phyloP scores from a whole-genome alignment of 2,329 filamentous ascomycete species.

The Sarocladium brachiariae region DNA sequence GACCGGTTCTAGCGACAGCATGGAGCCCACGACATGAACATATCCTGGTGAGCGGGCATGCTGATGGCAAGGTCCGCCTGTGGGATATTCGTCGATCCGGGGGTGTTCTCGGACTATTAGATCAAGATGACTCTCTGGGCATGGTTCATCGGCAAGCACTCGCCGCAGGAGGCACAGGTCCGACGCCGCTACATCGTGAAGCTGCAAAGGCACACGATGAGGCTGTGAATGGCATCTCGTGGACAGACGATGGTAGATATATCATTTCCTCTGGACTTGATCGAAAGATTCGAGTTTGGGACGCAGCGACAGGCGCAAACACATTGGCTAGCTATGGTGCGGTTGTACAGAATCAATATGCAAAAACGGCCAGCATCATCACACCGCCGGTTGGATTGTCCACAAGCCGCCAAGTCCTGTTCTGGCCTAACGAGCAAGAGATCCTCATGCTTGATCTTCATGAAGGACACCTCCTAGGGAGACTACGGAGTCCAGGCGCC shows the following conservation, averaged over 20 bases:
- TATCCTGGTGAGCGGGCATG: slow-evolving; percentile 75
- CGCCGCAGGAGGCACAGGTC: slow-evolving; percentile 28
- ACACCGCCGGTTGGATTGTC: slow-evolving; percentile 55
- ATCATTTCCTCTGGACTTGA: slow-evolving; percentile 81
- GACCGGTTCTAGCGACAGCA: slow-evolving; percentile 59
- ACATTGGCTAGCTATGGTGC: slow-evolving; percentile 85
- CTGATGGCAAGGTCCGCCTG: slow-evolving; percentile 74
- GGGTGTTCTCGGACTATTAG: slow-evolving; percentile 67
- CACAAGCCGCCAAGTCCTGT: slow-evolving; percentile 50
- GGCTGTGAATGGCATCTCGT: slow-evolving; percentile 76
- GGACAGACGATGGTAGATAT: slow-evolving; percentile 72
- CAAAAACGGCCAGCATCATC: slow-evolving; percentile 55
- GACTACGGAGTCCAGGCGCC: slow-evolving; percentile 59
- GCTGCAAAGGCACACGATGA: slow-evolving; percentile 66
- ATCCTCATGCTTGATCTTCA: slow-evolving; percentile 75
- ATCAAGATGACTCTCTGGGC: slow-evolving; percentile 77
- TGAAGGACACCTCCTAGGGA: slow-evolving; percentile 65
- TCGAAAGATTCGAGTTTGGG: slow-evolving; percentile 79
- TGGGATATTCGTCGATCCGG: slow-evolving; percentile 84
- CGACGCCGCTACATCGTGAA: slow-evolving; percentile 24
- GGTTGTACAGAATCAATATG: slow-evolving; percentile 64
- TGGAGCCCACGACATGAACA: slow-evolving; percentile 82
- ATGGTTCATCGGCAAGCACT: slow-evolving; percentile 36
- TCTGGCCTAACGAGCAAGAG: slow-evolving; percentile 77
- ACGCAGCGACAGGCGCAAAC: slow-evolving; percentile 73